These are phyloP conservation scores for Fragilaria radians DNA, from an alignment of 108 stramenopile species.

Conservation along the genomic window DNA sequence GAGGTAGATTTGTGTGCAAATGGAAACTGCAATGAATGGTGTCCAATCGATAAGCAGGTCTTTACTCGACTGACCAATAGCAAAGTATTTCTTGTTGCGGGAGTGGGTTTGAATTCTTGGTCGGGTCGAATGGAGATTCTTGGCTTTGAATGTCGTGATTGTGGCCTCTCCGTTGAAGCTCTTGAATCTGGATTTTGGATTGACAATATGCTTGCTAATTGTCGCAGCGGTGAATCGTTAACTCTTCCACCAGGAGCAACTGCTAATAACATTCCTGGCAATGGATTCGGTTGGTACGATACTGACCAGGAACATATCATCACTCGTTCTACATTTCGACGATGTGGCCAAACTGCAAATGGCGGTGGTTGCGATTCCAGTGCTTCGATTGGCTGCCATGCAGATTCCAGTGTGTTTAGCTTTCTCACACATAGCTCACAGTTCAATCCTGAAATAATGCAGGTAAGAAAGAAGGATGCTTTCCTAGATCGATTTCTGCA, in stretches of 20 bases:
- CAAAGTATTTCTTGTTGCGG: slow-evolving; percentile 17
- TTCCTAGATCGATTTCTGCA: background rate
- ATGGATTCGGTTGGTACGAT: slow-evolving; percentile 38
- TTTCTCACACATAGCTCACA: slow-evolving; percentile 26
- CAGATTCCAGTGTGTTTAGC: slow-evolving; percentile 19
- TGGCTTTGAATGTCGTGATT: slow-evolving; percentile 30
- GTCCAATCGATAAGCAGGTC: background rate
- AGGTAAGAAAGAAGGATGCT: slow-evolving; percentile 1
- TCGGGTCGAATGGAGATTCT: slow-evolving; percentile 24
- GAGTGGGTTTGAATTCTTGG: slow-evolving; percentile 26
- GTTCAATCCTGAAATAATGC: slow-evolving; percentile 19
- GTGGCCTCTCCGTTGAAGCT: slow-evolving; percentile 21
- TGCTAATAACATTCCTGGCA: slow-evolving; percentile 5
- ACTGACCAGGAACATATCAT: slow-evolving; percentile 39
- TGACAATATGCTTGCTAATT: slow-evolving; percentile 23
- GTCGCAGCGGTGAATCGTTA: slow-evolving; percentile 24
- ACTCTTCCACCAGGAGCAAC: slow-evolving; percentile 5
- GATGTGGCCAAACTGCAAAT: slow-evolving; percentile 27
- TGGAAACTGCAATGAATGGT: slow-evolving; percentile 8
- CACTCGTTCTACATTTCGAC: slow-evolving; percentile 16
- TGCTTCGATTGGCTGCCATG: slow-evolving; percentile 16
- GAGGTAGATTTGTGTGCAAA: slow-evolving; percentile 6
- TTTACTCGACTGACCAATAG: slow-evolving; percentile 15
- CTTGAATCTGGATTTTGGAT: slow-evolving; percentile 41
- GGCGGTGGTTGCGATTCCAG: slow-evolving; percentile 21